A percentile compares a stretch with the other conserved stretches of the same genome.
Conservation (phyloP, 2,329 filamentous ascomycete species). For the Didymella arachidicola region DNA sequence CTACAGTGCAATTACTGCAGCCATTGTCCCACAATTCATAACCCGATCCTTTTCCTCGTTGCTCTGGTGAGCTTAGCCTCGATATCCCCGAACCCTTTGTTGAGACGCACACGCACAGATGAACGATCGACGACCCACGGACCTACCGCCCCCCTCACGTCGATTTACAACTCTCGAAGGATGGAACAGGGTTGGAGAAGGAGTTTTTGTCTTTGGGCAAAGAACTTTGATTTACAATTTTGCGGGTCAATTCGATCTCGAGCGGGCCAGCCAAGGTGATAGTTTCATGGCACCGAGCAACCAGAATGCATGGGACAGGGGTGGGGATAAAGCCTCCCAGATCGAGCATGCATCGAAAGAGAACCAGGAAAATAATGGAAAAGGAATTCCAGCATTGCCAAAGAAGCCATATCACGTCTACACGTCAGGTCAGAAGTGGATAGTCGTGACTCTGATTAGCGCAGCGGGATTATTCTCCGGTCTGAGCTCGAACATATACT, state of each 20-base stretch:
- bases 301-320: too few species aligned
- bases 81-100: neutral
- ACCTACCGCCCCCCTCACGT: conserved; percentile 6
- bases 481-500: conserved; percentile 57
- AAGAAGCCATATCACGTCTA: conserved; percentile 1
- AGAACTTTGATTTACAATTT: conserved; percentile 12
- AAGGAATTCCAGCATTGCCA: neutral
- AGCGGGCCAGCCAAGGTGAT: neutral
- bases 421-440: conserved; percentile 18
- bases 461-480: conserved; percentile 55
- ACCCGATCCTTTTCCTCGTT: neutral
- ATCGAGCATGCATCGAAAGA: too few species aligned
- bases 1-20: too few species aligned
- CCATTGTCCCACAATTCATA: neutral
- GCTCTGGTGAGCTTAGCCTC: neutral
- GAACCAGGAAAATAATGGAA: neutral
- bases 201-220: conserved; percentile 21
- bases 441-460: conserved; percentile 36
- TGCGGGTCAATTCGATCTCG: neutral
- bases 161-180: conserved; percentile 32
- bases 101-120: neutral
- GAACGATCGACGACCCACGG: neutral
- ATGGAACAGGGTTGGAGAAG: conserved; percentile 24
- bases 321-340: too few species aligned
- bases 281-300: neutral